These are phyloP conservation scores for Crucibulum cyathiforme DNA, from an alignment of 1,284 basidiomycete genomes.

Conservation along the genomic window DNA sequence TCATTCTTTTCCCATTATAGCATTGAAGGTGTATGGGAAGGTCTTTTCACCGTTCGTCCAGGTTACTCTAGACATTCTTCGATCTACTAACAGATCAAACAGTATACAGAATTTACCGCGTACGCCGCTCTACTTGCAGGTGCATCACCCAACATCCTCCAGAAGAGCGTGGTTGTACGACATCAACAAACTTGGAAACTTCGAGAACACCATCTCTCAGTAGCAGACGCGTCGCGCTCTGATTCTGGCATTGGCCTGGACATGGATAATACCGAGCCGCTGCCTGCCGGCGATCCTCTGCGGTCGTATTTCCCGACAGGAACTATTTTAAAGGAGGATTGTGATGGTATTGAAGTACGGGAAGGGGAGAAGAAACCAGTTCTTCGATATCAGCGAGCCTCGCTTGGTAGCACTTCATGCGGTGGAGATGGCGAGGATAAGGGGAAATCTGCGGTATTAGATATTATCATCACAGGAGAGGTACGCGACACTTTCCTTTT, in stretches of 20 bases:
- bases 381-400: constrained; percentile 50
- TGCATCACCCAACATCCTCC: constrained; percentile 59
- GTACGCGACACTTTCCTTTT: constrained; percentile 40
- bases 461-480: constrained; percentile 75
- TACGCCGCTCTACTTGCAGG: constrained; percentile 71
- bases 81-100: constrained; percentile 2
- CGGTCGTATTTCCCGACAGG: constrained; percentile 61
- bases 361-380: constrained; percentile 43
- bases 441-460: constrained; percentile 43
- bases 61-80: background rate
- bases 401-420: background rate
- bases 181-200: constrained; percentile 82
- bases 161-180: constrained; percentile 63
- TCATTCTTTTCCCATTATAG: constrained; percentile 33
- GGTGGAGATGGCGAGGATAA: constrained; percentile 12
- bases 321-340: constrained; percentile 47
- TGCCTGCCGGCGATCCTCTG: constrained; percentile 50
- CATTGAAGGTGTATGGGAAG: constrained; percentile 78
- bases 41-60: constrained; percentile 67
- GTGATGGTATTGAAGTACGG: constrained; percentile 48
- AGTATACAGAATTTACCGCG: constrained; percentile 78
- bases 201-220: constrained; percentile 68
- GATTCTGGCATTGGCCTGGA: constrained; percentile 38
- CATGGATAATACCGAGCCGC: constrained; percentile 37
- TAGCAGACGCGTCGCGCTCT: constrained; percentile 27